Conservation (phyloP, 2,329 filamentous ascomycete species). For the Trichoderma sp. region DNA sequence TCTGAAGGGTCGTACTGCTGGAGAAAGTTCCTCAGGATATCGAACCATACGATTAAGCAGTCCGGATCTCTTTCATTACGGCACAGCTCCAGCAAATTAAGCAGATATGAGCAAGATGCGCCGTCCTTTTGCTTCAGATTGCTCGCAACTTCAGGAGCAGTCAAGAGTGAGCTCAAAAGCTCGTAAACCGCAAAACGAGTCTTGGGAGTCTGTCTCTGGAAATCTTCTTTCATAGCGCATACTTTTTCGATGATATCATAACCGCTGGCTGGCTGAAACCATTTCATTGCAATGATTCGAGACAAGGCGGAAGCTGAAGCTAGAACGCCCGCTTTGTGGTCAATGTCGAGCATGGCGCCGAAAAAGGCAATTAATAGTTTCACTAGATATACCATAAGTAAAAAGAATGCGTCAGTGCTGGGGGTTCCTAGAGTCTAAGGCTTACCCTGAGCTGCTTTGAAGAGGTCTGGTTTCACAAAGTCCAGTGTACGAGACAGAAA, state of each 20-base stretch:
- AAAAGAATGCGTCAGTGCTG: background rate
- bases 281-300: conserved; percentile 51
- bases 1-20: conserved; percentile 46
- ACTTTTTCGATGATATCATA: conserved; percentile 53
- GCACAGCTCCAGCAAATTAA: conserved; percentile 53
- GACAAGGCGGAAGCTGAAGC: conserved; percentile 56
- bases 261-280: conserved; percentile 52
- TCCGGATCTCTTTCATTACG: conserved; percentile 58
- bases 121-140: conserved; percentile 50
- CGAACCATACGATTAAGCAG: conserved; percentile 60
- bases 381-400: conserved; percentile 34
- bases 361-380: conserved; percentile 57
- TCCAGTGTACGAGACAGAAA: conserved; percentile 58
- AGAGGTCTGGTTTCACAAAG: conserved; percentile 46
- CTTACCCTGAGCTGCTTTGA: conserved; percentile 55
- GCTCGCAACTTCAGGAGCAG: conserved; percentile 44
- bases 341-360: conserved; percentile 59
- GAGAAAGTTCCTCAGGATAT: conserved; percentile 49
- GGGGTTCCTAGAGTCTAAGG: background rate
- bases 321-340: conserved; percentile 60
- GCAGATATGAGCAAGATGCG: conserved; percentile 49
- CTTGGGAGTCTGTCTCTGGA: conserved; percentile 53
- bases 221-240: conserved; percentile 57
- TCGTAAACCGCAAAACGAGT: conserved; percentile 57
- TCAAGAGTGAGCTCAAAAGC: conserved; percentile 49